phyloP scores from a whole-genome alignment of 371 early-diverging fungal species.

The Zychaea mexicana region DNA sequence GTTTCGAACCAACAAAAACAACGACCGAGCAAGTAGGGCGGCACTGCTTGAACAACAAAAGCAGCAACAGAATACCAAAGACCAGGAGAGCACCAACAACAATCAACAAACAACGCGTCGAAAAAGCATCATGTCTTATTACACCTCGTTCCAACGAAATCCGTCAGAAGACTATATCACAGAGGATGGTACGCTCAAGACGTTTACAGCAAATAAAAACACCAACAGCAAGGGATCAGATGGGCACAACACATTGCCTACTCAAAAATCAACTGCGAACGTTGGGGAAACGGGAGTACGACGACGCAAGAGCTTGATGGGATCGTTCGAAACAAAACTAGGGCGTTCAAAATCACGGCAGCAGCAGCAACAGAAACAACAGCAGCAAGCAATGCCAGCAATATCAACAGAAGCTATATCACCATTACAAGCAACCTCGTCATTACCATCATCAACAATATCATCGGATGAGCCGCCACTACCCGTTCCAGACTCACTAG shows the following conservation, averaged over 20 bases:
- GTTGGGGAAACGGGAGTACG: background rate
- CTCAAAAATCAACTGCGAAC: background rate
- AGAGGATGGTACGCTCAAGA: background rate
- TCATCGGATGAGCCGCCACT: background rate
- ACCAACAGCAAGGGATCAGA: background rate
- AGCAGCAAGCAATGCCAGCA: background rate
- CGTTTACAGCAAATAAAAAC: background rate
- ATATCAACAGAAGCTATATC: background rate
- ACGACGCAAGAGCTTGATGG: constrained; percentile 3
- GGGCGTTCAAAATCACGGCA: background rate
- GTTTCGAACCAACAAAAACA: too few species aligned
- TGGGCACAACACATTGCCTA: background rate
- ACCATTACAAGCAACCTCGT: too few species aligned
- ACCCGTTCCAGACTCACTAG: too few species aligned
- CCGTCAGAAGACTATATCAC: background rate
- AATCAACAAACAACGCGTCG: background rate
- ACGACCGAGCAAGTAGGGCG: too few species aligned
- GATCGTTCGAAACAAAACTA: background rate
- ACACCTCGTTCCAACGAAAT: background rate
- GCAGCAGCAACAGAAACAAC: background rate
- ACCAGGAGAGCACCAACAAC: background rate
- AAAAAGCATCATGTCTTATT: background rate
- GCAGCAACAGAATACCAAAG: too few species aligned
- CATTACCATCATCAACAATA: background rate
- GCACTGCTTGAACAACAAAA: background rate